Evolutionary conservation across 2,329 filamentous ascomycete species (phyloP).

Genomic region (Rugonectria rugulosa): DNA sequence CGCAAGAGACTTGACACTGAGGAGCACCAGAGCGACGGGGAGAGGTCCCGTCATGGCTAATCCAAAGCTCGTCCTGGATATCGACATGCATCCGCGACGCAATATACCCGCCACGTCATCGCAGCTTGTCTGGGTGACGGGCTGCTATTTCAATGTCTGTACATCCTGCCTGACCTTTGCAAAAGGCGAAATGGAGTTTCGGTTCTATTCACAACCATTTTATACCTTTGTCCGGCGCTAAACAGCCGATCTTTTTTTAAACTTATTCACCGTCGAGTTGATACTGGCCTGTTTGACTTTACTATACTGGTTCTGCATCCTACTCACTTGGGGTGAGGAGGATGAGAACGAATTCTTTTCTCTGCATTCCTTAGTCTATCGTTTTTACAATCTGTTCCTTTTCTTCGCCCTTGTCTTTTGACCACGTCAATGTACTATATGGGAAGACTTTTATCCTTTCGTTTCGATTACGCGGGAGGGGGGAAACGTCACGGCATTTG

Average conservation of each 20-base stretch:
- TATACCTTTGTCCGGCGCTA: constrained; percentile 28
- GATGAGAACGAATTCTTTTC: constrained; percentile 19
- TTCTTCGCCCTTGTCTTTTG: constrained; percentile 27
- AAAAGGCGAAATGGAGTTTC: constrained; percentile 40
- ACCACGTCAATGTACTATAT: constrained; percentile 33
- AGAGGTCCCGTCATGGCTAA: constrained; percentile 39
- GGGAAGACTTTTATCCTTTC: constrained; percentile 21
- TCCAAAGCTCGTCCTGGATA: constrained; percentile 35
- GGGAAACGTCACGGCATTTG: constrained; percentile 11
- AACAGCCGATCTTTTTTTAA: constrained; percentile 13
- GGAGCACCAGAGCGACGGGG: constrained; percentile 44
- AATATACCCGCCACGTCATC: constrained; percentile 43
- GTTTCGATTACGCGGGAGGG: neutral
- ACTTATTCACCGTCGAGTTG: constrained; percentile 20
- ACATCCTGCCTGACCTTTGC: constrained; percentile 35
- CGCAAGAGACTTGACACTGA: constrained; percentile 74
- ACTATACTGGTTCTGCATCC: constrained; percentile 7
- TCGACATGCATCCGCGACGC: constrained; percentile 42
- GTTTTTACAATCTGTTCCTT: constrained; percentile 13
- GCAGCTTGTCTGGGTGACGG: constrained; percentile 30
- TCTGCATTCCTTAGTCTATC: constrained; percentile 26
- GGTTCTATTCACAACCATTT: constrained; percentile 29
- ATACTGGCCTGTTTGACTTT: constrained; percentile 19
- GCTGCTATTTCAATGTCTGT: constrained; percentile 27
- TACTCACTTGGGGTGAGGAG: constrained; percentile 21